A percentile compares a stretch with the other conserved stretches of the same genome.
Conservation (phyloP, 148 eudicot species). For the Spergularia bocconei region DNA sequence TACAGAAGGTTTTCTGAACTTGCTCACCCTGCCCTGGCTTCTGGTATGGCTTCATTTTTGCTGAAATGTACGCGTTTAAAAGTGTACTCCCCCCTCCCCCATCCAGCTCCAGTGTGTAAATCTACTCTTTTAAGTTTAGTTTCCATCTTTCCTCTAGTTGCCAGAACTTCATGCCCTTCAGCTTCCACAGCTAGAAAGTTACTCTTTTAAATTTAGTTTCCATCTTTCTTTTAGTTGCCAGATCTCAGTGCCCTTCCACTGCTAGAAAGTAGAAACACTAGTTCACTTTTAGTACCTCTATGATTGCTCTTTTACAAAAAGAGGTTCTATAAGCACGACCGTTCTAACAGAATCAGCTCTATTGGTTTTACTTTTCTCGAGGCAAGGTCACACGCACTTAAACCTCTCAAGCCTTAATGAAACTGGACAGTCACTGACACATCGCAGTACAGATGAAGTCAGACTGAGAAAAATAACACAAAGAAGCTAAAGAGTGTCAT, state of each 20-base stretch:
- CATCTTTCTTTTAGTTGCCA: neutral
- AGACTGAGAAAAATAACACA: neutral
- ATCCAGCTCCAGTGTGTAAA: neutral
- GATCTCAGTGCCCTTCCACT: neutral
- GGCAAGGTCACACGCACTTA: neutral
- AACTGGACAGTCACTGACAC: neutral
- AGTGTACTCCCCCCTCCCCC: too few species aligned
- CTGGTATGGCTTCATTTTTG: neutral
- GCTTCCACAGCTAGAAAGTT: neutral
- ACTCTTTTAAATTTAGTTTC: neutral
- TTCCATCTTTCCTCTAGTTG: neutral
- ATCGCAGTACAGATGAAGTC: neutral
- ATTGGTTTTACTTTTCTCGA: neutral
- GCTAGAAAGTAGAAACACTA: neutral
- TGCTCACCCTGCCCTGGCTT: too few species aligned
- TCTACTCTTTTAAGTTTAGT: neutral
- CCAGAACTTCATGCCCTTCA: neutral
- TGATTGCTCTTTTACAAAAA: neutral
- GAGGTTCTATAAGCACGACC: neutral
- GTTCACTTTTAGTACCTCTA: neutral
- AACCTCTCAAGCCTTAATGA: neutral
- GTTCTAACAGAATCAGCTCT: neutral
- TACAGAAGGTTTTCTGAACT: too few species aligned
- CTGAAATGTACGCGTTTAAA: neutral
- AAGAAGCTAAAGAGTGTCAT: constrained; percentile 1